Evolutionary conservation across 495 filamentous ascomycete genomes (phyloP), one percentile per base, ranked within the genome.

Genomic region (Massariosphaeria phaeospora): DNA sequence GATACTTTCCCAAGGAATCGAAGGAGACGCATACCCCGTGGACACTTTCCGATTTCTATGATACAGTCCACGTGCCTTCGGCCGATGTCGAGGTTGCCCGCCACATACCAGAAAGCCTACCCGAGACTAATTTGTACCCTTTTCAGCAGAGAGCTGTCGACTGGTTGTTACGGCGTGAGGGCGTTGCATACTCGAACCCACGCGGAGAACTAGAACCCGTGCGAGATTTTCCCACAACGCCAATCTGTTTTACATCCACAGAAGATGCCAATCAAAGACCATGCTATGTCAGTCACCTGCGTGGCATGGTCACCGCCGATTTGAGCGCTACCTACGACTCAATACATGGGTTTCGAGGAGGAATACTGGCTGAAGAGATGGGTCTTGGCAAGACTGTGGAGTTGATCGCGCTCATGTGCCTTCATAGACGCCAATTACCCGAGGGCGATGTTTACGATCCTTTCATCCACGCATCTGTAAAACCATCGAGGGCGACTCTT

Each of bases 381-480:
- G 91, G 91, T 0, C 72, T 98, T 3, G 93, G 93, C 1, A 98
- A 98, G 67, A 96, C 93, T 0, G 79, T 96, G 17, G 93, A 98
- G 67, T 76, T 91, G 44, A 86, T 93, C 39, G 79, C 85, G 1
- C 69, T 96, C 17, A 83, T 95, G 0, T 78, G 77, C 38, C 65
- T 85, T 39, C 83, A 95, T 62, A 39, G 36, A 42, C 64, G 66
- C 9, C 7, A 35, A 40, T 44, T 53, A 4, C 11, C 72, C 51
- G 4, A 54, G 60, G 36, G 35, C 49, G 59, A 36, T 15, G 40
- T 66, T 7, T 49, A 53, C 15, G 70, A 72, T 43, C 50, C 4
- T 6, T 59, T 67, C 26, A 66, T 63, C 6, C 68, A 62, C 1
- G 67, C 70, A 0, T 21, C 48, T n/a, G 57, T 82, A n/a, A 68